phyloP scores from a whole-genome alignment of 257 asterid species.

The Forsythia viridissima region DNA sequence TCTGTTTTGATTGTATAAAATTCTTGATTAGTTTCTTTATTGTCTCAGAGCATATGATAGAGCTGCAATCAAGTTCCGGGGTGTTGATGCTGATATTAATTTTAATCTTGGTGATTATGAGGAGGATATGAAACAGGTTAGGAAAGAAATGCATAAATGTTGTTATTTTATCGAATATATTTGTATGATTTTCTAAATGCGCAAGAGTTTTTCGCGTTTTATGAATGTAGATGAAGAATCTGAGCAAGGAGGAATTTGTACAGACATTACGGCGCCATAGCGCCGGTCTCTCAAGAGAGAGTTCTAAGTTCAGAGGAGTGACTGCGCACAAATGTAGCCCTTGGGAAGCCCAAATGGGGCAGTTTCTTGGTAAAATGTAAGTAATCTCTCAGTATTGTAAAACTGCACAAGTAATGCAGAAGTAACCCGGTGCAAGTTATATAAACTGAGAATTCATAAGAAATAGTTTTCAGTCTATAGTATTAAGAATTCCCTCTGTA shows the following conservation, averaged over 20 bases:
- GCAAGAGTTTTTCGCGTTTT: not conserved
- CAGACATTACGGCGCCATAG: slow-evolving; percentile 57
- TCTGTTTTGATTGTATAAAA: not conserved
- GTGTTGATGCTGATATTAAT: slow-evolving; percentile 51
- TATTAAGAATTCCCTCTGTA: not conserved
- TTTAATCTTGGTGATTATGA: slow-evolving; percentile 44
- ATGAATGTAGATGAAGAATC: slow-evolving; percentile 38
- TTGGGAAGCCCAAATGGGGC: slow-evolving; percentile 73
- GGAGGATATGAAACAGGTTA: slow-evolving; percentile 50
- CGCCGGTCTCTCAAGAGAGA: slow-evolving; percentile 60
- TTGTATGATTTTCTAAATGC: not conserved
- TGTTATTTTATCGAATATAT: not conserved
- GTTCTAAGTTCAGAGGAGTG: slow-evolving; percentile 62
- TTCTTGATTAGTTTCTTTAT: not conserved
- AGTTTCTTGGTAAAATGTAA: slow-evolving; percentile 56
- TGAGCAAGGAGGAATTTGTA: slow-evolving; percentile 56
- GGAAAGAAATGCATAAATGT: not conserved
- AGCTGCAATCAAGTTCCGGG: slow-evolving; percentile 57
- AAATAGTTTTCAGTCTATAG: not conserved
- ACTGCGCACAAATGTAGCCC: slow-evolving; percentile 62
- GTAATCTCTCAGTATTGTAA: not conserved
- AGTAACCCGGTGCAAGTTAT: not conserved
- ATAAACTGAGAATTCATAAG: slow-evolving; percentile 1
- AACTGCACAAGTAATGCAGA: not conserved
- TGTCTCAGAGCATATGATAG: slow-evolving; percentile 51